Evolutionary conservation across 352 stramenopile genomes (phyloP).

Genomic region (Phytophthora tentaculata): DNA sequence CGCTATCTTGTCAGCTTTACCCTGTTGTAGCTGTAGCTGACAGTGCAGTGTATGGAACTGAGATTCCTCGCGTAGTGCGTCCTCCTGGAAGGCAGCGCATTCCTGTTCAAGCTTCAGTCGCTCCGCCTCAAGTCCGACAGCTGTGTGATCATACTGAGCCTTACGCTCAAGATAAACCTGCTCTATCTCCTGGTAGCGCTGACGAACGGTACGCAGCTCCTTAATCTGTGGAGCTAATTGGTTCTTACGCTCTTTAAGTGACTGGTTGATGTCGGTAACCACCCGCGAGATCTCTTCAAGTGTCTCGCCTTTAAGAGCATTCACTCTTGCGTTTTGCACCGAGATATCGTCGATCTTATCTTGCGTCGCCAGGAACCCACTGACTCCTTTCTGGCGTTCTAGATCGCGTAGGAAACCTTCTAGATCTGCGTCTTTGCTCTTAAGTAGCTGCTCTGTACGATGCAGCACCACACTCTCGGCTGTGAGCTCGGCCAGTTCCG

Average conservation of each 20-base stretch:
- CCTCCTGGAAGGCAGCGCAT: slow-evolving; percentile 87
- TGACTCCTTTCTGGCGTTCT: slow-evolving; percentile 87
- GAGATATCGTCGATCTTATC: slow-evolving; percentile 88
- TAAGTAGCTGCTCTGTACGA: slow-evolving; percentile 92
- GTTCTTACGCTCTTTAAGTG: slow-evolving; percentile 91
- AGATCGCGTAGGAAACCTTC: slow-evolving; percentile 87
- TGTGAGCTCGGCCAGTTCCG: slow-evolving; percentile 84
- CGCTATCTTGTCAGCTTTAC: slow-evolving; percentile 80
- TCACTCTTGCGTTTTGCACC: slow-evolving; percentile 88
- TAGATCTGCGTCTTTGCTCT: slow-evolving; percentile 83
- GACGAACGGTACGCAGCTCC: slow-evolving; percentile 87
- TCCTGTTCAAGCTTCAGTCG: slow-evolving; percentile 92
- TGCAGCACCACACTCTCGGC: slow-evolving; percentile 92
- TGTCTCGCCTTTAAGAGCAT: slow-evolving; percentile 92
- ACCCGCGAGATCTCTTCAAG: slow-evolving; percentile 94
- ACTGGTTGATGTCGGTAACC: slow-evolving; percentile 92
- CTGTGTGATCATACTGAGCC: slow-evolving; percentile 89
- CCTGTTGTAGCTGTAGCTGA: slow-evolving; percentile 74
- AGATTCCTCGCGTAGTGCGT: slow-evolving; percentile 88
- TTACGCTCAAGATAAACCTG: slow-evolving; percentile 90
- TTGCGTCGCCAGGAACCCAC: slow-evolving; percentile 88
- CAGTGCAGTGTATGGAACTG: slow-evolving; percentile 88
- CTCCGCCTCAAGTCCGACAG: slow-evolving; percentile 87
- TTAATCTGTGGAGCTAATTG: slow-evolving; percentile 94
- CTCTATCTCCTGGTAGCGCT: slow-evolving; percentile 92